These are phyloP conservation scores for Aspergillus tanneri DNA, from an alignment of 2,329 filamentous ascomycete species.

Conservation along the genomic window DNA sequence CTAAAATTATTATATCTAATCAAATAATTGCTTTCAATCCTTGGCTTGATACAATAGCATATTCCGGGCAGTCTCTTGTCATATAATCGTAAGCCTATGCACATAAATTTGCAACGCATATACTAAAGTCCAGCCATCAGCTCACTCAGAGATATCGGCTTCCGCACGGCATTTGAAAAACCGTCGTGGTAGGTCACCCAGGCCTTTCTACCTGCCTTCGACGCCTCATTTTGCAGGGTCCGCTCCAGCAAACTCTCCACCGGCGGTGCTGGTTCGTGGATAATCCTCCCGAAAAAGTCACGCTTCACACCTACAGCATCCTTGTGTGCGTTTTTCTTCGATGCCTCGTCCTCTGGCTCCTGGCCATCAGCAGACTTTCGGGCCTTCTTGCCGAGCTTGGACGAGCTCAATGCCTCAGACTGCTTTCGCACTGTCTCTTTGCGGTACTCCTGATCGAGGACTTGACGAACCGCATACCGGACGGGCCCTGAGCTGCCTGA, in stretches of 20 bases:
- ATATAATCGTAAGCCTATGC: neutral
- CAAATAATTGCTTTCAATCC: too few relatives aligned
- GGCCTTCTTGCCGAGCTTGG: slow-evolving; percentile 26
- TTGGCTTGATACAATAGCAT: too few relatives aligned
- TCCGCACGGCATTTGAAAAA: slow-evolving; percentile 86
- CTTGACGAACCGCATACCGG: slow-evolving; percentile 89
- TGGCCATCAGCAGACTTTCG: slow-evolving; percentile 34
- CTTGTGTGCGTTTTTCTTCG: slow-evolving; percentile 26
- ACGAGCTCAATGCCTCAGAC: slow-evolving; percentile 53
- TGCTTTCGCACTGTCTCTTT: slow-evolving; percentile 69
- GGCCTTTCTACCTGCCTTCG: slow-evolving; percentile 57
- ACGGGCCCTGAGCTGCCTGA: slow-evolving; percentile 66
- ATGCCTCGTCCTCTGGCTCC: slow-evolving; percentile 20
- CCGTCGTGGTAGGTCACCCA: slow-evolving; percentile 92
- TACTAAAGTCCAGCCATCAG: slow-evolving; percentile 57
- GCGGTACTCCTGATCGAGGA: slow-evolving; percentile 84
- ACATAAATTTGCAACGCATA: neutral
- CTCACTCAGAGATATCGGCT: slow-evolving; percentile 78
- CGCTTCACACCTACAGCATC: slow-evolving; percentile 56
- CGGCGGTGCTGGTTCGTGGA: slow-evolving; percentile 50
- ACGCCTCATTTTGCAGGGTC: slow-evolving; percentile 30
- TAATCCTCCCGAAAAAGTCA: slow-evolving; percentile 81
- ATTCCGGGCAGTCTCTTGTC: neutral
- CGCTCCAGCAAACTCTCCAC: slow-evolving; percentile 34
- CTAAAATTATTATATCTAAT: too few relatives aligned